phyloP scores from a whole-genome alignment of 371 early-diverging fungal species.

The Rhizopus stolonifer region DNA sequence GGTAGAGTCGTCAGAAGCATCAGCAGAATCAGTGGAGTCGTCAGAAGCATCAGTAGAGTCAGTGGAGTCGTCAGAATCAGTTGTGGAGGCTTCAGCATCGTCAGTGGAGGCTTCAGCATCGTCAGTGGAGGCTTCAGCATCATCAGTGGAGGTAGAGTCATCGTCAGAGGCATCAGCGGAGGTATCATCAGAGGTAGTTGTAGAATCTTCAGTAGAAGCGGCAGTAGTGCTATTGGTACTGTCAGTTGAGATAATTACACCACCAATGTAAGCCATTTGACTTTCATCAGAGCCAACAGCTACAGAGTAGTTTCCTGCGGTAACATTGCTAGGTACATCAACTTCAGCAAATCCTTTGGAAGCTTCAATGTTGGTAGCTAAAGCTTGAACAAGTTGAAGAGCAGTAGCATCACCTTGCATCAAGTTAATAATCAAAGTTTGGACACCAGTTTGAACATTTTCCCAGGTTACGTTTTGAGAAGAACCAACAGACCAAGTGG shows the following conservation, averaged over 20 bases:
- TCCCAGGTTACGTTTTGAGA: conserved; percentile 44
- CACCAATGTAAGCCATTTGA: conserved; percentile 45
- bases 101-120: conserved; percentile 17
- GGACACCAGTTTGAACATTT: conserved; percentile 30
- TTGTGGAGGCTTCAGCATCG: conserved; percentile 22
- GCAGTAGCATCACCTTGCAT: conserved; percentile 47
- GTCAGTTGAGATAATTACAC: conserved; percentile 20
- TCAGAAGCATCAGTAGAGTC: conserved; percentile 17
- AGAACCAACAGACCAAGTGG: conserved; percentile 42
- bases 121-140: conserved; percentile 11
- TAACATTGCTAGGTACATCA: conserved; percentile 35
- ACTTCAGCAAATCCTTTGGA: conserved; percentile 35
- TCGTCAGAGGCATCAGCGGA: conserved; percentile 1
- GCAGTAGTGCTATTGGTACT: conserved; percentile 8
- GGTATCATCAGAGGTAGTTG: conserved; percentile 8
- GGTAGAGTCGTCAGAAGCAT: conserved; percentile 19
- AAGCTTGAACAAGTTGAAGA: conserved; percentile 35
- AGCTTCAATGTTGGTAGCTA: conserved; percentile 35
- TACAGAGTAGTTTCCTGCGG: conserved; percentile 45
- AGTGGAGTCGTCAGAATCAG: conserved; percentile 15
- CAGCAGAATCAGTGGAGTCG: conserved; percentile 20
- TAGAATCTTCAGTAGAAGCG: conserved; percentile 19
- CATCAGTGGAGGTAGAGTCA: conserved; percentile 8
- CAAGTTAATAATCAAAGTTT: conserved; percentile 36
- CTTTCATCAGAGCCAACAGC: conserved; percentile 32